Evolutionary conservation across 805 yeast species (phyloP).

Genomic region (Kazachstania psychrophila): DNA sequence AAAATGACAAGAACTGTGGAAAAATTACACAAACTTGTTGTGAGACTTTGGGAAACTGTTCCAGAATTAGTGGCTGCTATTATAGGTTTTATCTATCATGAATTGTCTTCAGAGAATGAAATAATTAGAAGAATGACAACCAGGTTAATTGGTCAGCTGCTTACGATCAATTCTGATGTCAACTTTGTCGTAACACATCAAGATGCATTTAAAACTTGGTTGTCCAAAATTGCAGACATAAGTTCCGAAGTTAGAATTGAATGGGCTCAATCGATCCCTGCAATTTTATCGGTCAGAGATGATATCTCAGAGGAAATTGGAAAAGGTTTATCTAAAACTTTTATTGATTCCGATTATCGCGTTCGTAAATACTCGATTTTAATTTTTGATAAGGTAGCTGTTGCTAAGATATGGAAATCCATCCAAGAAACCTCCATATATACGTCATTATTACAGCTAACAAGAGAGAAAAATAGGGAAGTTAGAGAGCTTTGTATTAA

Average conservation of each 20-base stretch:
- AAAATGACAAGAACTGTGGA: conserved; percentile 34
- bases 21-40: conserved; percentile 52
- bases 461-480: conserved; percentile 60
- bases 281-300: conserved; percentile 36
- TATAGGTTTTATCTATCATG: conserved; percentile 72
- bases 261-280: conserved; percentile 58
- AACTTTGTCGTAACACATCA: conserved; percentile 52
- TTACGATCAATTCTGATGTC: conserved; percentile 40
- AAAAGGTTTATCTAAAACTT: conserved; percentile 54
- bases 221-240: conserved; percentile 63
- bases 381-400: conserved; percentile 40
- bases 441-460: conserved; percentile 47
- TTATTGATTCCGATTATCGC: conserved; percentile 65
- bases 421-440: conserved; percentile 41
- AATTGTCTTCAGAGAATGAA: conserved; percentile 62
- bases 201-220: conserved; percentile 61
- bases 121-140: conserved; percentile 60
- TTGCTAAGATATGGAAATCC: conserved; percentile 38
- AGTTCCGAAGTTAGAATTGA: conserved; percentile 52
- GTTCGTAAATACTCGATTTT: conserved; percentile 58
- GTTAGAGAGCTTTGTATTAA: conserved; percentile 54
- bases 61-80: conserved; percentile 70
- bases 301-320: conserved; percentile 44
- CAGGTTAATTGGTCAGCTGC: conserved; percentile 58
- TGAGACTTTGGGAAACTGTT: conserved; percentile 65